Conservation (phyloP, 2,329 filamentous ascomycete genomes). For the Ophiostoma sp. region DNA sequence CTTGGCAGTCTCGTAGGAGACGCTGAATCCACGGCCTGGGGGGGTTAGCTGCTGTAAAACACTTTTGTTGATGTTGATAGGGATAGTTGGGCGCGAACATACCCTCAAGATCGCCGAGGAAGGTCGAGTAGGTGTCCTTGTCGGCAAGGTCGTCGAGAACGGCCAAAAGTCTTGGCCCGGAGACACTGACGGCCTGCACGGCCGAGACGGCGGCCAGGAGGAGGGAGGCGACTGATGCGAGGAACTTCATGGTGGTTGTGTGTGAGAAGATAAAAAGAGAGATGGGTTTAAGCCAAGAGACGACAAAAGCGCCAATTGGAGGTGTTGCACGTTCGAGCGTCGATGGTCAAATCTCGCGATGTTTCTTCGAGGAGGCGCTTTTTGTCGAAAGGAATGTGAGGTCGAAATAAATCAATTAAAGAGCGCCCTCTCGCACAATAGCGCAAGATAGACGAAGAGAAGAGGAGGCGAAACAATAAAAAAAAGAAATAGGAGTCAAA, state of each 20-base stretch:
- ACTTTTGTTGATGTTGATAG: too few species aligned
- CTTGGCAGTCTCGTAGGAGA: slow-evolving; percentile 82
- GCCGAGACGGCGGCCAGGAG: slow-evolving; percentile 66
- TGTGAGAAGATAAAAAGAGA: slow-evolving; percentile 25
- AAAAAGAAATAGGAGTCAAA: neutral
- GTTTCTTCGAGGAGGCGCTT: neutral
- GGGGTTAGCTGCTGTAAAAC: neutral
- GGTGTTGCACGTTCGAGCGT: neutral
- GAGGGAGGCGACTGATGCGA: slow-evolving; percentile 61
- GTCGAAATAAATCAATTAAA: neutral
- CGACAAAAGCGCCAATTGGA: slow-evolving; percentile 6
- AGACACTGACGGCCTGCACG: slow-evolving; percentile 74
- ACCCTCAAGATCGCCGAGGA: slow-evolving; percentile 71
- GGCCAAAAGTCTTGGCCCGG: slow-evolving; percentile 78
- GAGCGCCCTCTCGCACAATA: slow-evolving; percentile 1
- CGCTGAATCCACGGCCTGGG: slow-evolving; percentile 76
- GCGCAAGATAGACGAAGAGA: neutral
- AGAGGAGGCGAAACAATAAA: neutral
- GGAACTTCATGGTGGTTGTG: slow-evolving; percentile 63
- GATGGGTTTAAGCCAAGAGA: slow-evolving; percentile 24
- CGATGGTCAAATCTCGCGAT: neutral
- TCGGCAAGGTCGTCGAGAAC: slow-evolving; percentile 81
- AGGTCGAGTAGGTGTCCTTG: slow-evolving; percentile 79
- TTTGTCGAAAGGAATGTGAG: slow-evolving; percentile 1
- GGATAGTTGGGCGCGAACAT: slow-evolving; percentile 37